Evolutionary conservation across 2,329 filamentous ascomycete genomes (phyloP), one percentile per base, ranked within the genome.

Genomic region (Exophiala mesophila): DNA sequence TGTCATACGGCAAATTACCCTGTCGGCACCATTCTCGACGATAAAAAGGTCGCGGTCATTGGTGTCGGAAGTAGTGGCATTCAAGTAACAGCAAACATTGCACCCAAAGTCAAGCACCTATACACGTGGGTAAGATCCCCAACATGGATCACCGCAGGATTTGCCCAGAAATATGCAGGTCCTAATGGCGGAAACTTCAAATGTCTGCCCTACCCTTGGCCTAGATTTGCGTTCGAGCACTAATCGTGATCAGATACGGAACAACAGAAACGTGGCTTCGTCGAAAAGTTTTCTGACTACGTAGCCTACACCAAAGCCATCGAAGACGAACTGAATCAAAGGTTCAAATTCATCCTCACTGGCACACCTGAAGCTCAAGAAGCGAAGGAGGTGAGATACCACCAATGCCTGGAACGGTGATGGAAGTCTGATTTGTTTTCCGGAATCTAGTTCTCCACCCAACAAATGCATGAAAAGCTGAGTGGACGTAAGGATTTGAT

Each of bases 291-390:
- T 2, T 35, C 41, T 2, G 13, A 32, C 8, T 50, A 43, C 36
- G 15, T 70, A 17, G 66, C 69, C 46, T 71, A 72, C 48, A 63
- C 68, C 45, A 71, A 69, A 53, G 61, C 66, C 37, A 64, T 72
- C 40, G 69, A 73, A 44, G 65, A 66, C 45, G 69, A 72, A 46
- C 61, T 77, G n/a, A 76, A 75, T 45, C 66, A 69, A 35, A 63
- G 70, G 5, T 77, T 76, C 62, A 71, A 70, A 33, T 70, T 76
- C 57, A 73, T 74, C 52, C 60, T 72, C 49, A 73, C 71, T 53
- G 68, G 67, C n/a, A 67, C 63, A 5, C 44, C 63, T 36, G 69
- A 71, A 58, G 68, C 70, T 2, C 57, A 59, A 37, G 57, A 63
- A 20, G 70, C 70, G 2, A 46, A 39, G 37, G 48, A 42, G 17